These are phyloP conservation scores for Warburgia ugandensis DNA, from an alignment of 164 flowering plant genomes.

Conservation along the genomic window DNA sequence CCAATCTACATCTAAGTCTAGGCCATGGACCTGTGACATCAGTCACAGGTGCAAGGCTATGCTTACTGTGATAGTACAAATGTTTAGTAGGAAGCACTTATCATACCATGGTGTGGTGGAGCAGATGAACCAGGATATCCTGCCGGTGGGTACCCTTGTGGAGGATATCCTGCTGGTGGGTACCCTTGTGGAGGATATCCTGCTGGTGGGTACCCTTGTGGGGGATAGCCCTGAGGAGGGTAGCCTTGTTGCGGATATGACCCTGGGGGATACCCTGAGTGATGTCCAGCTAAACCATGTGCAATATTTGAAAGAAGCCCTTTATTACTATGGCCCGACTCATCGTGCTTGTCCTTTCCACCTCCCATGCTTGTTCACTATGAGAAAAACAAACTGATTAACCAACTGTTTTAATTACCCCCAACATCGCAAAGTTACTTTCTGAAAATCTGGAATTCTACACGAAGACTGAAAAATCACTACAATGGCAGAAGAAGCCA, in stretches of 20 bases:
- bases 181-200: conserved; percentile 34
- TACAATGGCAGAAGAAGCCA: too few species aligned
- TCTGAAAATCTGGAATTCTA: too few species aligned
- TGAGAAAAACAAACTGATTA: too few species aligned
- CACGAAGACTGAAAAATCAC: too few species aligned
- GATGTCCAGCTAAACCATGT: conserved; percentile 24
- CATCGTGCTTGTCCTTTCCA: conserved; percentile 39
- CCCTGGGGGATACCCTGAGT: conserved; percentile 11
- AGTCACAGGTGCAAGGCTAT: too few species aligned
- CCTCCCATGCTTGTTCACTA: conserved; percentile 37
- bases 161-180: too few species aligned
- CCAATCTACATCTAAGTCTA: too few species aligned
- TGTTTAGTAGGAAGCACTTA: not conserved
- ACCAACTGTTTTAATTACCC: too few species aligned
- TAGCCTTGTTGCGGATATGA: conserved; percentile 36
- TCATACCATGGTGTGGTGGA: conserved; percentile 18
- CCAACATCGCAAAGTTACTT: too few species aligned
- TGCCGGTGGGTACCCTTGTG: too few species aligned
- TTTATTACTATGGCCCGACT: conserved; percentile 24
- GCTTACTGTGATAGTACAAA: too few species aligned
- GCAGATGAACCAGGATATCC: conserved; percentile 35
- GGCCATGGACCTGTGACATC: too few species aligned
- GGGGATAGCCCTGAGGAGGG: conserved; percentile 30
- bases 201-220: conserved; percentile 29
- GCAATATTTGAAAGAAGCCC: conserved; percentile 37